A percentile compares a stretch with the other conserved stretches of the same genome.
These are phyloP conservation scores for Leccinum fallax DNA, from an alignment of 1,284 basidiomycete genomes.

Conservation along the genomic window DNA sequence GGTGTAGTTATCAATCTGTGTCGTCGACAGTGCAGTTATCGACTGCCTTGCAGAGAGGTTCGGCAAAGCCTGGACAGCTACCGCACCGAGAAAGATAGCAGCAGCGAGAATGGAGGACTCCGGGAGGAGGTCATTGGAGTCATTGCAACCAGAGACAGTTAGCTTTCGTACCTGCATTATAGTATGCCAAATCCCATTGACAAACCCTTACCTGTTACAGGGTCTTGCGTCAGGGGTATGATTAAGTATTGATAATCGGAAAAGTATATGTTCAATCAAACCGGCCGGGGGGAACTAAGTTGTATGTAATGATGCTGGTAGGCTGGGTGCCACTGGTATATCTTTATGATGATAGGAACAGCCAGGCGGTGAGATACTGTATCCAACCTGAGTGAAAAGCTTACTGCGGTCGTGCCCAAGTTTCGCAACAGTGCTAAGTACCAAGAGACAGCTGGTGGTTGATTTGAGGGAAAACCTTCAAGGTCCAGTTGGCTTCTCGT, in stretches of 20 bases:
- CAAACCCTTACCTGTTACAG: too few relatives aligned
- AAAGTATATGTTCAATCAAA: too few relatives aligned
- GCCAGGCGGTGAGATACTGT: too few relatives aligned
- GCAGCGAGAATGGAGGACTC: conserved; percentile 9
- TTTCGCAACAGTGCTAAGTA: background rate
- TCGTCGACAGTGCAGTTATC: conserved; percentile 44
- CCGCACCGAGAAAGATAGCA: conserved; percentile 17
- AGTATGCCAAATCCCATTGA: too few relatives aligned
- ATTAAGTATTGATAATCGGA: background rate
- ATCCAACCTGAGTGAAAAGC: too few relatives aligned
- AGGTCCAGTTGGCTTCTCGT: background rate
- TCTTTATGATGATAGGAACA: too few relatives aligned
- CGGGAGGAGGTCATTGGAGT: conserved; percentile 15
- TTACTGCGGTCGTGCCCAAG: background rate
- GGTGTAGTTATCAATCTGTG: conserved; percentile 54
- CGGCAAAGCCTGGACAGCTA: conserved; percentile 27
- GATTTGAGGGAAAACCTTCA: background rate
- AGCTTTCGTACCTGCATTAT: background rate
- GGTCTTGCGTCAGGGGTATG: background rate
- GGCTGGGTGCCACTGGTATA: background rate
- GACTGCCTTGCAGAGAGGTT: conserved; percentile 30
- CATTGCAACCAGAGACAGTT: background rate
- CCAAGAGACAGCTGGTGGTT: background rate
- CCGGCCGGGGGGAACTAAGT: too few relatives aligned
- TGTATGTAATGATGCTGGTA: background rate